Evolutionary conservation across 352 stramenopile genomes (phyloP), one percentile per base, ranked within the genome.

Genomic region (Globisporangium paddicum): DNA sequence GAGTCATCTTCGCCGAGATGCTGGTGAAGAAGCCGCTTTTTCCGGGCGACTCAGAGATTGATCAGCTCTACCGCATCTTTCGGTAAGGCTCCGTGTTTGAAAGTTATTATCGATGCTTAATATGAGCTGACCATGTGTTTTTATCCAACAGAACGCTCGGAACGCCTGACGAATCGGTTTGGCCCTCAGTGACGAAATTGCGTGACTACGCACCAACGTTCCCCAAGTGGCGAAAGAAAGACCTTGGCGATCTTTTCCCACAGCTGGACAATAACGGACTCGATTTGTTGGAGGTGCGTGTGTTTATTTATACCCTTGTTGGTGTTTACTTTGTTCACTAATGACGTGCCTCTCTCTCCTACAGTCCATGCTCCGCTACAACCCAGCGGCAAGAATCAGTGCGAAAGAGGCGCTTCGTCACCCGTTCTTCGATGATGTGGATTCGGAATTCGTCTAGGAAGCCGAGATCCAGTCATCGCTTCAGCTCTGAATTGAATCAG

Each of bases 141-240:
- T 42, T 11, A 45, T 48, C 7, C 3, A 49, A 10, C 25, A 89
- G 80, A 54, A 77, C 94, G 55, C 81, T 99, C 21, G 98, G 97
- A 47, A 99, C 98, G 28, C 98, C 98, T 0, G 95, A 91, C 47
- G 97, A 99, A 60, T 60, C 86, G 23, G 80, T 93, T 11, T 99
- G 97, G 98, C 94, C 95, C 5, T 96, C 96, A 49, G 95, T 99
- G 2, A 98, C 95, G 11, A 79, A 94, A 28, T 76, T 99, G 10
- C 96, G 93, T 38, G 97, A 99, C 77, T 99, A 98, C 79, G 82
- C 82, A 18, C 64, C 79, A 25, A 92, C 82, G 18, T 99, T 99
- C 70, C 97, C 97, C 6, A 98, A 97, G 55, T 99, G 97, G 98
- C 90, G 87, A 46, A 93, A 92, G 63, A 88, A 94, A 62, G 68